Evolutionary conservation across 164 flowering plant species (phyloP).

Genomic region (Chimonanthus praecox): DNA sequence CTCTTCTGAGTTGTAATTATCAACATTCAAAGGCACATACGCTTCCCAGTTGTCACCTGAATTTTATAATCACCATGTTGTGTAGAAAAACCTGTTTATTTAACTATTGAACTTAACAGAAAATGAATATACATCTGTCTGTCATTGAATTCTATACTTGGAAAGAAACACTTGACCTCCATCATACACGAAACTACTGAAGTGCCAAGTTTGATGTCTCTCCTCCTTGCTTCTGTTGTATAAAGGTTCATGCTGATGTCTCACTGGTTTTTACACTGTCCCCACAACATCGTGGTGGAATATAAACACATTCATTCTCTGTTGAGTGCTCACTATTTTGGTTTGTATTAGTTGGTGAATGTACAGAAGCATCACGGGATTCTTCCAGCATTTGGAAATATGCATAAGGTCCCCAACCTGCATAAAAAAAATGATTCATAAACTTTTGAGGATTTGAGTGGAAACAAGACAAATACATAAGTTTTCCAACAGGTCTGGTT

Average conservation of each 20-base stretch:
- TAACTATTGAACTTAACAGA: background rate
- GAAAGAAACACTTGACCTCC: background rate
- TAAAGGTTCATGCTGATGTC: slow-evolving; percentile 16
- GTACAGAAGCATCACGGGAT: slow-evolving; percentile 11
- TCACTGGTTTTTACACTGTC: background rate
- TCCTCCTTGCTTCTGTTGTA: slow-evolving; percentile 33
- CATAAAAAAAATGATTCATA: background rate
- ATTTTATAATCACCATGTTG: no score
- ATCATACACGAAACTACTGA: background rate
- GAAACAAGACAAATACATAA: background rate
- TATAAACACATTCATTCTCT: slow-evolving; percentile 13
- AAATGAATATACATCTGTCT: background rate
- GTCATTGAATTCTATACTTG: background rate
- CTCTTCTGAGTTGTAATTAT: no score
- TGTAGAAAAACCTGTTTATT: no score
- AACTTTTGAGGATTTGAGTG: background rate
- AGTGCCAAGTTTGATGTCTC: slow-evolving; percentile 1
- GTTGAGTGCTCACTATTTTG: slow-evolving; percentile 13
- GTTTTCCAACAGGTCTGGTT: background rate
- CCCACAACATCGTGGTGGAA: background rate
- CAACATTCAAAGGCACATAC: no score
- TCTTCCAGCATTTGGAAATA: slow-evolving; percentile 52
- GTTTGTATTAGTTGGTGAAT: slow-evolving; percentile 9
- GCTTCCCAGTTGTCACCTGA: no score
- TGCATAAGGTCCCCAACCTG: slow-evolving; percentile 51